These are phyloP conservation scores for Colletotrichum shisoi DNA, from an alignment of 2,329 filamentous ascomycete species.

Conservation along the genomic window DNA sequence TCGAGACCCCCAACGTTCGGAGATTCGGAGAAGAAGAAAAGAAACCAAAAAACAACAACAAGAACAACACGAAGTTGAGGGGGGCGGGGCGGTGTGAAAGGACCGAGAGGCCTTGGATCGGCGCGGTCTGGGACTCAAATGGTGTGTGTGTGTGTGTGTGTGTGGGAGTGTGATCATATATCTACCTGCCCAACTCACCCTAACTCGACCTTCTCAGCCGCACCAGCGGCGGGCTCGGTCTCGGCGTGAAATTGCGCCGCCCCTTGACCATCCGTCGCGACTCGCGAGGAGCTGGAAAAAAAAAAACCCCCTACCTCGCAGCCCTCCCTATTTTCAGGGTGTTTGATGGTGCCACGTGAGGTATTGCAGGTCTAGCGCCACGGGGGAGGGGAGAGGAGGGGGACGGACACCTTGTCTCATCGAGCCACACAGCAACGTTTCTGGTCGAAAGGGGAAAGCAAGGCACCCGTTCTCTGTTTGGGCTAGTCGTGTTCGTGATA, in stretches of 20 bases:
- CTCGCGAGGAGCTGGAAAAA: neutral
- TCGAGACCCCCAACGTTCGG: too few species aligned
- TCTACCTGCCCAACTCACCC: neutral
- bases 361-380: conserved; percentile 1
- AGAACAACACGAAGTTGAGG: too few species aligned
- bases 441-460: neutral
- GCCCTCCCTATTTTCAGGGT: neutral
- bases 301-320: conserved; percentile 5
- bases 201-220: conserved; percentile 1
- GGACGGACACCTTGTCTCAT: neutral
- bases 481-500: neutral
- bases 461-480: too few species aligned
- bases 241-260: conserved; percentile 5
- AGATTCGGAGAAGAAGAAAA: too few species aligned
- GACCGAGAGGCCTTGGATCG: too few species aligned
- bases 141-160: neutral
- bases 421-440: conserved; percentile 5
- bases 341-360: neutral
- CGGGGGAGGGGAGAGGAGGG: too few species aligned
- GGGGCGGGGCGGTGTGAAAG: too few species aligned
- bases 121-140: neutral
- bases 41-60: neutral
- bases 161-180: neutral
- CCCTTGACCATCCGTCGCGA: neutral
- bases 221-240: neutral